Percentiles rank a stretch among this genome's conserved stretches.
Evolutionary conservation across 805 yeast species (phyloP).

Genomic region (Wickerhamiella allomyrinae): DNA sequence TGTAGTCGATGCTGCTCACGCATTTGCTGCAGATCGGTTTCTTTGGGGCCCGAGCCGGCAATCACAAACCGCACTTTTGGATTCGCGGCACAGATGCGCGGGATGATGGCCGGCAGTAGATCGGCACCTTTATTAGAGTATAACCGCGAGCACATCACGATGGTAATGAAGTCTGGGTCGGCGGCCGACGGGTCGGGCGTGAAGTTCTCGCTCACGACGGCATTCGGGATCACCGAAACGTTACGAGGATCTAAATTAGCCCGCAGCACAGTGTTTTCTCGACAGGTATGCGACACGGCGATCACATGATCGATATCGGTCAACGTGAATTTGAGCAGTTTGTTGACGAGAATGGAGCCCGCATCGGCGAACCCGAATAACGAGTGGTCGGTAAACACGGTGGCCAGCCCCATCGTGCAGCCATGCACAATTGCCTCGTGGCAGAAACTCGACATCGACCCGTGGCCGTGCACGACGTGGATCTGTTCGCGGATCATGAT

Average conservation of each 20-base stretch:
- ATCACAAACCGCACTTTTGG: conserved; percentile 61
- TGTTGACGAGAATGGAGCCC: conserved; percentile 73
- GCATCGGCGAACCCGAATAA: conserved; percentile 85
- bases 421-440: conserved; percentile 90
- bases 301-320: conserved; percentile 84
- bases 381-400: conserved; percentile 93
- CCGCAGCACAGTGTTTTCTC: conserved; percentile 84
- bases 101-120: conserved; percentile 67
- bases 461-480: conserved; percentile 91
- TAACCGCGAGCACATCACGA: conserved; percentile 80
- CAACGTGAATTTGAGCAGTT: conserved; percentile 65
- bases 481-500: conserved; percentile 75
- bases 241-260: conserved; percentile 64
- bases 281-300: conserved; percentile 94
- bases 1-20: conserved; percentile 74
- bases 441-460: conserved; percentile 70
- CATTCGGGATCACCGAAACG: conserved; percentile 91
- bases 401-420: conserved; percentile 77
- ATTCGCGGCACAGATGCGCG: conserved; percentile 54
- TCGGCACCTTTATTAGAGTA: conserved; percentile 97
- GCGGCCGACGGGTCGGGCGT: conserved; percentile 17
- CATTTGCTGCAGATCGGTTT: conserved; percentile 88
- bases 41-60: conserved; percentile 97
- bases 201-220: conserved; percentile 80
- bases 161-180: conserved; percentile 36